phyloP scores from a whole-genome alignment of 2,329 filamentous ascomycete species.

The Penicillium hordei region DNA sequence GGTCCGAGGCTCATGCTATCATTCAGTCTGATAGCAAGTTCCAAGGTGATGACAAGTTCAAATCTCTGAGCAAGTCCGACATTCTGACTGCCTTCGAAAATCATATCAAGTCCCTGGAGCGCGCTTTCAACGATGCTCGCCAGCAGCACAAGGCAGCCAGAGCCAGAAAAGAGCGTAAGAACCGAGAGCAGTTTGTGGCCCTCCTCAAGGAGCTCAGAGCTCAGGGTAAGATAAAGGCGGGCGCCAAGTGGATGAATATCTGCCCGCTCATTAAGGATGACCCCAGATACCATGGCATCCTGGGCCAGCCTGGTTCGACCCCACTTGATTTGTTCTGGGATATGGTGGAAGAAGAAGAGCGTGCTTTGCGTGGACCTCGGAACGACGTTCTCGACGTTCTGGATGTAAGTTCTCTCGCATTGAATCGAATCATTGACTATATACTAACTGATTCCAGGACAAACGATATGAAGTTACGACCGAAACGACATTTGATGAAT shows the following conservation, averaged over 20 bases:
- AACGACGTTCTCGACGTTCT: conserved; percentile 86
- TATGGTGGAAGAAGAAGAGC: conserved; percentile 87
- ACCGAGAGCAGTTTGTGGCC: conserved; percentile 74
- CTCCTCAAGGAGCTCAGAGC: conserved; percentile 73
- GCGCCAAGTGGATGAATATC: conserved; percentile 85
- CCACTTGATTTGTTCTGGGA: conserved; percentile 97
- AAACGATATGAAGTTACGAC: conserved; percentile 86
- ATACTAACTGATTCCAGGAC: conserved; percentile 61
- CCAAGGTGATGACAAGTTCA: conserved; percentile 79
- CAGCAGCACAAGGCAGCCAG: conserved; percentile 84
- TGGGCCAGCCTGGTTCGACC: conserved; percentile 79
- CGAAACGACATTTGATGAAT: conserved; percentile 85
- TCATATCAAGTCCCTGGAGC: conserved; percentile 90
- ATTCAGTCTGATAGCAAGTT: conserved; percentile 77
- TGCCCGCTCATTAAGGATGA: conserved; percentile 74
- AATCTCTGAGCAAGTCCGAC: conserved; percentile 81
- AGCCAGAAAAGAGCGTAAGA: conserved; percentile 78
- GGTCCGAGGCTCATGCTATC: conserved; percentile 82
- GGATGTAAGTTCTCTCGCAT: conserved; percentile 62
- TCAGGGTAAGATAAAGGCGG: conserved; percentile 81
- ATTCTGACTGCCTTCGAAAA: conserved; percentile 90
- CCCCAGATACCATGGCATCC: conserved; percentile 76
- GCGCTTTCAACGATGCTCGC: conserved; percentile 83
- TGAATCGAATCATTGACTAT: neutral
- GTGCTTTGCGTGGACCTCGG: conserved; percentile 73